Evolutionary conservation across 1,284 basidiomycete species (phyloP), one percentile per base, ranked within the genome.

Genomic region (Ustilago crameri): DNA sequence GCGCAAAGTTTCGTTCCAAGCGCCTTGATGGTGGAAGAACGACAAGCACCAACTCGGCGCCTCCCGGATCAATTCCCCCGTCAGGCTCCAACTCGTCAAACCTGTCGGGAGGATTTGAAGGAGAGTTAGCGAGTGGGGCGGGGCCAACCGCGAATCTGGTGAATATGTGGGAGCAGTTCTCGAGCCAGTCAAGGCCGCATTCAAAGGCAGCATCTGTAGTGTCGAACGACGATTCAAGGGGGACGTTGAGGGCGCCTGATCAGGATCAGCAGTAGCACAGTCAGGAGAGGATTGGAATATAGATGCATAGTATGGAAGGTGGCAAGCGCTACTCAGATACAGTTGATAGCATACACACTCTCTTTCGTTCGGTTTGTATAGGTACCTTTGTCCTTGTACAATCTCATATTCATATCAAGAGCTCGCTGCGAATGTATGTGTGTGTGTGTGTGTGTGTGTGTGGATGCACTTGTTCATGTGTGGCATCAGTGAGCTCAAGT

Each of bases 1-100:
- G 71, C 41, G 74, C 74, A 37, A 76, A 76, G 43, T 78, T 74
- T 27, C 63, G 74, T 15, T 59, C 64, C 10, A 70, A 70, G 49
- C 43, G 73, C 5, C 52, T 66, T 18, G 73, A 75, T 18, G 65
- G 73, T 7, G 73, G 69, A 15, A 26, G 74, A 34, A 30, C 61
- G 0, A 46, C 54, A 4, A 75, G 72, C 49, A 77, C 69, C 45
- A 65, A 60, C 42, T 75, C 73, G 35, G 75, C 75, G 5, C 75
- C 75, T 22, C 55, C 62, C 9, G 53, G 63, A 23, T 48, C 47
- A 2, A 20, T 49, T 12, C 51, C 61, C 7, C 41, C 49, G 12
- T 40, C 44, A 15, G 35, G 27, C 2, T 53, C 50, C 12, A 50
- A 40, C 18, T 47, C 32, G 1, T 37, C 23, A 17, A 46, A 47